phyloP scores from a whole-genome alignment of 2,329 filamentous ascomycete genomes.

The Nothophoma quercina region DNA sequence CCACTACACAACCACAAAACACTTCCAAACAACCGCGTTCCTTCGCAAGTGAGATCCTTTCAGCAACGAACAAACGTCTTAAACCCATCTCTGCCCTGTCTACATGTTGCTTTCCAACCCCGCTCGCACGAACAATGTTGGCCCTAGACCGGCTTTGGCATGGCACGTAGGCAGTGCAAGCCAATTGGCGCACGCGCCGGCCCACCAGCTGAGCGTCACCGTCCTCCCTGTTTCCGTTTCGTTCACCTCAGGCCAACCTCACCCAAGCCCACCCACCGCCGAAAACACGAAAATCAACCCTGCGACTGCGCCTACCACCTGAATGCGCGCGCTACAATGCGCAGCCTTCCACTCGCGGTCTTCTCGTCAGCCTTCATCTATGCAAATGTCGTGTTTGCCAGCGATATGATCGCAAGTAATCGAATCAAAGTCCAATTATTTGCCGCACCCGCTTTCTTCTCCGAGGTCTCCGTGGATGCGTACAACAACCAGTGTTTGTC shows the following conservation, averaged over 20 bases:
- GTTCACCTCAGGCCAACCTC: slow-evolving; percentile 11
- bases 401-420: slow-evolving; percentile 29
- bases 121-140: slow-evolving; percentile 10
- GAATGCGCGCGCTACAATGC: slow-evolving; percentile 21
- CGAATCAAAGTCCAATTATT: slow-evolving; percentile 48
- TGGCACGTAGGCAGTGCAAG: slow-evolving; percentile 16
- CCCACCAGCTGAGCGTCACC: slow-evolving; percentile 18
- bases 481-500: slow-evolving; percentile 39
- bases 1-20: slow-evolving; percentile 3
- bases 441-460: slow-evolving; percentile 41
- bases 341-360: slow-evolving; percentile 8
- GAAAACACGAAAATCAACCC: neutral
- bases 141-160: slow-evolving; percentile 10
- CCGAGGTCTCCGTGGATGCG: slow-evolving; percentile 43
- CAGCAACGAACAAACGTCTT: neutral
- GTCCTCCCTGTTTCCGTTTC: slow-evolving; percentile 9
- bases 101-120: neutral
- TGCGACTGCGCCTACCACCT: slow-evolving; percentile 16
- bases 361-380: slow-evolving; percentile 5
- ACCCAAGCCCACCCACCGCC: slow-evolving; percentile 10
- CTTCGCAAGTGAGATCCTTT: neutral
- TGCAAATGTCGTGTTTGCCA: slow-evolving; percentile 15
- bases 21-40: neutral
- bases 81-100: neutral
- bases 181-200: slow-evolving; percentile 15